These are phyloP conservation scores for Cladosporium velox DNA, from an alignment of 2,329 filamentous ascomycete genomes.

Conservation along the genomic window DNA sequence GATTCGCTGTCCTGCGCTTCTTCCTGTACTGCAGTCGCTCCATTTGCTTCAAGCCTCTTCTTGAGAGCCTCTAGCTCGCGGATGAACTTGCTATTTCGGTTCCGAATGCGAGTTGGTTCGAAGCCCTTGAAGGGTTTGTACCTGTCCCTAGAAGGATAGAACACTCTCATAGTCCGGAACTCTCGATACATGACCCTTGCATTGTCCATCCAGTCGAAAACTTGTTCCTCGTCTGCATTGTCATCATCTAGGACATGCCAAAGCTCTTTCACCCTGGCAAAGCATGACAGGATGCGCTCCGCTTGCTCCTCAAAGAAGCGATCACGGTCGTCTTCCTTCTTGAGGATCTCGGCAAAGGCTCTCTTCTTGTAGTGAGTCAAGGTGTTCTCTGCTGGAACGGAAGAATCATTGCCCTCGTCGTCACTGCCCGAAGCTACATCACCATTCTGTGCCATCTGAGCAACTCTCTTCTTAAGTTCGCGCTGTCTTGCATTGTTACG, in stretches of 20 bases:
- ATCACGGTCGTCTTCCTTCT: conserved; percentile 22
- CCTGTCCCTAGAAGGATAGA: conserved; percentile 57
- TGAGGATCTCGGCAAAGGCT: conserved; percentile 18
- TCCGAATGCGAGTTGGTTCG: conserved; percentile 19
- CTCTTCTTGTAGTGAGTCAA: background rate
- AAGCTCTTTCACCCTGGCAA: conserved; percentile 41
- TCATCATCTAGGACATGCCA: conserved; percentile 47
- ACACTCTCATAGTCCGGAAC: conserved; percentile 60
- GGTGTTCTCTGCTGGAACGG: background rate
- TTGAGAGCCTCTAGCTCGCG: conserved; percentile 42
- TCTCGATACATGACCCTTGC: conserved; percentile 61
- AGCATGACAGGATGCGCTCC: conserved; percentile 33
- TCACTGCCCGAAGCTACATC: background rate
- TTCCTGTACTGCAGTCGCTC: background rate
- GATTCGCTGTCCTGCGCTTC: conserved; percentile 20
- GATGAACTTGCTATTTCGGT: conserved; percentile 23
- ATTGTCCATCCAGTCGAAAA: conserved; percentile 60
- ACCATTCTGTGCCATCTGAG: background rate
- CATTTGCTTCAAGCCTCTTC: conserved; percentile 45
- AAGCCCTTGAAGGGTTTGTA: conserved; percentile 50
- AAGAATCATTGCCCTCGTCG: conserved; percentile 1
- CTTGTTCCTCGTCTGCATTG: conserved; percentile 51
- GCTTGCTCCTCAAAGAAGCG: conserved; percentile 27
- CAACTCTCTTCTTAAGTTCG: conserved; percentile 1
- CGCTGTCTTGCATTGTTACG: conserved; percentile 2